Evolutionary conservation across 2,329 filamentous ascomycete genomes (phyloP), one percentile per base, ranked within the genome.

Genomic region (Penicillium sp.): DNA sequence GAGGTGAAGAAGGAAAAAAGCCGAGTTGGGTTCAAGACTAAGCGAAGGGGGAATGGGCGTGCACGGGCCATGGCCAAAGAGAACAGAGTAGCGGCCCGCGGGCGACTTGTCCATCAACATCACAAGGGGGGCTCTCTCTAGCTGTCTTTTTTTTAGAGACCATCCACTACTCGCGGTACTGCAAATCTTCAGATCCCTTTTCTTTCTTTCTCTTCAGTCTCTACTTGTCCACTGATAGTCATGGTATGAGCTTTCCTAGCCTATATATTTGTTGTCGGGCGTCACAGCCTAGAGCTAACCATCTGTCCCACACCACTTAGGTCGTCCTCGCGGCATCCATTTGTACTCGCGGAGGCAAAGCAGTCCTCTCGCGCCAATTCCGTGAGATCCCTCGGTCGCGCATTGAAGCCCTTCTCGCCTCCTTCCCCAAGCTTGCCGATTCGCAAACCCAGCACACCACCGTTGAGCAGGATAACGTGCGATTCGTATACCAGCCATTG

Each of bases 291-390:
- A 45, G 54, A 54, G 43, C 66, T 70, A 42, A 71, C 63, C 60
- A 58, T 60, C 58, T 52, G 45, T 59, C 64, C 57, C 69, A 67
- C 69, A 65, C 65, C 33, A 7, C 10, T 10, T 70, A 97, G 95
- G 95, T 99, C 79, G 92, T 99, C 79, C 92, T 99, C 78, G 95
- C 94, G 80, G 95, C 95, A 74, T 98, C 95, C 74, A 97, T 99
- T 84, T 98, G 94, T 82, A 99, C 96, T 78, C 89, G 95, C 71
- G 95, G 95, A 78, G 95, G 95, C 78, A 99, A 99, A 85, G 92
- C 94, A 80, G 93, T 99, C 75, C 89, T 99, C 79, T 98, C 95
- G 67, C 90, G 96, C 74, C 93, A 97, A 81, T 99, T 99, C 80
- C 89, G 94, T 71, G 94, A 98, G 82, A 98, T 99, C 87, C 91